Evolutionary conservation across 805 yeast genomes (phyloP).

Genomic region (Wickerhamomyces canadensis): DNA sequence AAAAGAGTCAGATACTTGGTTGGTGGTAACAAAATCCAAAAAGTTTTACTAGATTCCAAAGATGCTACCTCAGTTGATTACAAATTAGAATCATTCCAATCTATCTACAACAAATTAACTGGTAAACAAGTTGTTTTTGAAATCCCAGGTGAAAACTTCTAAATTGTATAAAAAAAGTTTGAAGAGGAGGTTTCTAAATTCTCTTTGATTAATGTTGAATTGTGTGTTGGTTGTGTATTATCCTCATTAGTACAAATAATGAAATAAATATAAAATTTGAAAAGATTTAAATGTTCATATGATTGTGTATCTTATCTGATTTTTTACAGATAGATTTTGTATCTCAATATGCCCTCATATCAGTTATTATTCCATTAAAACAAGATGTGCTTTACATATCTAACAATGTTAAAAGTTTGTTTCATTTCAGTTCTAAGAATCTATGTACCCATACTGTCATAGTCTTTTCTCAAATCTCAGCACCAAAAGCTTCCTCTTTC

Average conservation of each 20-base stretch:
- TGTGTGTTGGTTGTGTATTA: neutral
- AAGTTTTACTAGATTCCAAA: slow-evolving; percentile 96
- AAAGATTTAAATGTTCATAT: too few species aligned
- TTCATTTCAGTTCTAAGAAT: too few species aligned
- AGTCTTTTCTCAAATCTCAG: too few species aligned
- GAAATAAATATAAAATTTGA: neutral
- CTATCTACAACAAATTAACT: slow-evolving; percentile 96
- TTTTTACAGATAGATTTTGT: too few species aligned
- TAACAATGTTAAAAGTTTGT: too few species aligned
- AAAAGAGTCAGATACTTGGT: slow-evolving; percentile 98
- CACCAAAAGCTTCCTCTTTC: neutral
- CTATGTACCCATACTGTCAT: too few species aligned
- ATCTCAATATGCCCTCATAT: too few species aligned
- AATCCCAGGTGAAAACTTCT: slow-evolving; percentile 60
- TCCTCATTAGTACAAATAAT: neutral
- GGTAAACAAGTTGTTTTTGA: slow-evolving; percentile 99
- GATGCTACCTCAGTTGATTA: slow-evolving; percentile 95
- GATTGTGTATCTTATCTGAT: too few species aligned
- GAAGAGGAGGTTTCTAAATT: too few species aligned
- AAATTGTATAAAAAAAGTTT: too few species aligned
- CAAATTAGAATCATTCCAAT: slow-evolving; percentile 99
- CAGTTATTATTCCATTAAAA: too few species aligned
- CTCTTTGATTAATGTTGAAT: slow-evolving; percentile 3
- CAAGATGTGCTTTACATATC: too few species aligned
- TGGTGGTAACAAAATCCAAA: slow-evolving; percentile 98